These are phyloP conservation scores for Cystobasidium onofrii DNA, from an alignment of 768 basidiomycete species.

Conservation along the genomic window DNA sequence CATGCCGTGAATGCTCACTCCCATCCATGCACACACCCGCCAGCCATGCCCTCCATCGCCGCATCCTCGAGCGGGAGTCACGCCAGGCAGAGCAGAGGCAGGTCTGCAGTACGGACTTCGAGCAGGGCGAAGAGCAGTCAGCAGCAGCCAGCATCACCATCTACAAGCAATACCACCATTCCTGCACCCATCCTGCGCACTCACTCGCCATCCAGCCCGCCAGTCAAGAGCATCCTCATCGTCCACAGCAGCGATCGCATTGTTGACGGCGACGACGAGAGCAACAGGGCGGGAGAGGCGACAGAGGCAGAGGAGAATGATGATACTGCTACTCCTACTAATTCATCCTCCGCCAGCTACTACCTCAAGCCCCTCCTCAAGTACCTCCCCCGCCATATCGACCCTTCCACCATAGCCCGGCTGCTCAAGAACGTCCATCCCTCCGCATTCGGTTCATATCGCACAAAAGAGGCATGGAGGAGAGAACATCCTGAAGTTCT, in stretches of 20 bases:
- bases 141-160: too few species aligned
- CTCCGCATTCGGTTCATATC: constrained; percentile 21
- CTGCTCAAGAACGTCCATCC: constrained; percentile 21
- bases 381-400: constrained; percentile 16
- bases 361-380: constrained; percentile 21
- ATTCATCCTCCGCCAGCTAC: neutral
- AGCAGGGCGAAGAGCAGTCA: neutral
- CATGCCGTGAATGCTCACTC: neutral
- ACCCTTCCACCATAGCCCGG: neutral
- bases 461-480: constrained; percentile 28
- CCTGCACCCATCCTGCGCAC: too few species aligned
- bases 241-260: too few species aligned
- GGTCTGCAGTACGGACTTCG: neutral
- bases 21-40: neutral
- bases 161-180: too few species aligned
- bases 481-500: constrained; percentile 24
- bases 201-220: too few species aligned
- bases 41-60: neutral
- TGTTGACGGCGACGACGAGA: too few species aligned
- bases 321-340: too few species aligned
- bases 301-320: too few species aligned
- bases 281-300: neutral
- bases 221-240: too few species aligned
- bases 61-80: neutral
- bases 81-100: neutral